Evolutionary conservation across 1,284 basidiomycete species (phyloP), one percentile per base, ranked within the genome.

Genomic region (Takashimella tepidaria): DNA sequence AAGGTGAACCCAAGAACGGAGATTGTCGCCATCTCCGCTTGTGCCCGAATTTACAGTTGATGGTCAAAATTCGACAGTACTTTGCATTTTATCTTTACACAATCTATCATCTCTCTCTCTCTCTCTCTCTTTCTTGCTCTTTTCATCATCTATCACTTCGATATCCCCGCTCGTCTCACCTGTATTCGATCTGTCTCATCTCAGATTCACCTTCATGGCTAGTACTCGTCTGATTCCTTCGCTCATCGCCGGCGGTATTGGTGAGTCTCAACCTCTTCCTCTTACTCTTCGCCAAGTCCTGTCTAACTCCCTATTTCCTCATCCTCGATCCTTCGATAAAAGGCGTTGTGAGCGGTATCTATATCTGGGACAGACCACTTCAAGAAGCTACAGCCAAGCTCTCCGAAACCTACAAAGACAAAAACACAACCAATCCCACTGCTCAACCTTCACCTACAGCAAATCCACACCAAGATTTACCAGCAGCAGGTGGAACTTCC

Each of bases 301-400:
- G 11, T n/a, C 22, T 24, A 3, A 25, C 12, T 31, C 46, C n/a
- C 5, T 22, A n/a, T 12, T 21, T 5, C 24, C 25, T n/a, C 16
- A 13, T 41, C 23, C 25, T 26, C 10, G 19, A 23, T 12, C 11
- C 53, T n/a, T n/a, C n/a, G n/a, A n/a, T n/a, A n/a, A n/a, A n/a
- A 67, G 70, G 68, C 52, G 59, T 68, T 45, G 49, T 64, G 22
- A 62, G 61, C 3, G 69, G 67, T 48, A 57, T 63, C 24, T 69
- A 69, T 56, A 69, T 68, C 58, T 68, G 57, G 60, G 55, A 62
- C 22, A 53, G 50, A 46, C 68, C 68, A 2, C 57, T 69, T 26
- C 60, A 64, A 49, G 65, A 71, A 47, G 49, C 61, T 1, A 57
- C 63, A 16, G 67, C 65, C 19, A 63, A 62, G 45, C 31, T n/a